Evolutionary conservation across 345 rosid species (phyloP).

Genomic region (Populus deltoides): DNA sequence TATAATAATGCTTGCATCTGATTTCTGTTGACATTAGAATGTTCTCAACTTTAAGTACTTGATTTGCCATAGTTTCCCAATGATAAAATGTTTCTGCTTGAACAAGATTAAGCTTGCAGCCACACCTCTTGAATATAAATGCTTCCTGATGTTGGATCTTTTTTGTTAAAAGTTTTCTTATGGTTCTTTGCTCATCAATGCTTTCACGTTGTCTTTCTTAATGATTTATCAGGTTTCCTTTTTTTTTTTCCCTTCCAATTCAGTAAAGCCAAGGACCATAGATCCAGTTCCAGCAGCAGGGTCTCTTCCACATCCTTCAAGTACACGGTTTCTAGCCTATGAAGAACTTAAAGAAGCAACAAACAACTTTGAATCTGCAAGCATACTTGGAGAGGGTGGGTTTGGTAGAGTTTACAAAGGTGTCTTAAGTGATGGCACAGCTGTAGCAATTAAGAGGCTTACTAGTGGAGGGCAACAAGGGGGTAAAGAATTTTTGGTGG

Average conservation of each 20-base stretch:
- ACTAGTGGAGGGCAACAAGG: slow-evolving; percentile 93
- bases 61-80: too few species aligned
- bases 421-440: slow-evolving; percentile 93
- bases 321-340: slow-evolving; percentile 80
- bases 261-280: slow-evolving; percentile 61
- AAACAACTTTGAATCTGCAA: slow-evolving; percentile 76
- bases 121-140: neutral
- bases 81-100: neutral
- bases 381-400: slow-evolving; percentile 97
- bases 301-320: slow-evolving; percentile 79
- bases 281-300: slow-evolving; percentile 52
- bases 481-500: slow-evolving; percentile 90
- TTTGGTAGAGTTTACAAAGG: slow-evolving; percentile 98
- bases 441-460: slow-evolving; percentile 96
- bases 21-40: neutral
- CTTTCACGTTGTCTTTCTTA: neutral
- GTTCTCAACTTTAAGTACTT: too few species aligned
- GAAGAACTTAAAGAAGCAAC: slow-evolving; percentile 97
- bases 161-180: neutral
- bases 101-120: neutral
- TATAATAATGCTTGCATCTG: neutral
- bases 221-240: neutral
- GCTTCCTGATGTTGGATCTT: neutral
- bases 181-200: neutral
- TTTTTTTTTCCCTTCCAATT: neutral